phyloP scores from a whole-genome alignment of 2,329 filamentous ascomycete species.

The Hymenoscyphus fructigenus region DNA sequence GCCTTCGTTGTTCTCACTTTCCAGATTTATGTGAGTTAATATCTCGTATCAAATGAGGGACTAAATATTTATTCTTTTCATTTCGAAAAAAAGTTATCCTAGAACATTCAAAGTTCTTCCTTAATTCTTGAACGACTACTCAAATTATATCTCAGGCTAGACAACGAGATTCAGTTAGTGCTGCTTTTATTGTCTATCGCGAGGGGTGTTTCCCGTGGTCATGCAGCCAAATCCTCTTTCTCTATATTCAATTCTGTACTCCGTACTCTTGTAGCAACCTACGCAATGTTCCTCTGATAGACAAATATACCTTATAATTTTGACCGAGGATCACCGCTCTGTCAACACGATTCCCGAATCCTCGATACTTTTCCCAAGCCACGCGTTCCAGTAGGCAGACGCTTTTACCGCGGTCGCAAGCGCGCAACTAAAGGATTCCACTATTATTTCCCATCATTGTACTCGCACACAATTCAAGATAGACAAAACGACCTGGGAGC shows the following conservation, averaged over 20 bases:
- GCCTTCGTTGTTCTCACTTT: no score
- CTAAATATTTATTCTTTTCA: no score
- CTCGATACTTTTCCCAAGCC: slow-evolving; percentile 1
- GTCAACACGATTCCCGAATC: not conserved
- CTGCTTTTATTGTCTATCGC: not conserved
- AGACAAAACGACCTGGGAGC: not conserved
- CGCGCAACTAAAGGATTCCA: slow-evolving; percentile 10
- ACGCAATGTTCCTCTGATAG: slow-evolving; percentile 1
- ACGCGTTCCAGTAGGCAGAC: not conserved
- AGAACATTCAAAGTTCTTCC: no score
- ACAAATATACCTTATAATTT: not conserved
- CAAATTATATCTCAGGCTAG: no score
- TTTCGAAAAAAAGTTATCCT: no score
- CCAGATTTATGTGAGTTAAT: no score
- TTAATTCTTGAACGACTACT: no score
- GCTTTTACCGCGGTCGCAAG: slow-evolving; percentile 13
- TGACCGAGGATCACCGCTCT: not conserved
- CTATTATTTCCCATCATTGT: slow-evolving; percentile 5
- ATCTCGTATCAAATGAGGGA: no score
- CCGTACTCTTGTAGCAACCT: not conserved
- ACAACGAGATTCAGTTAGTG: no score
- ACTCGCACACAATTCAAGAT: slow-evolving; percentile 3
- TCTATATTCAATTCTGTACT: not conserved
- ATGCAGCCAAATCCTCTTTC: slow-evolving; percentile 2
- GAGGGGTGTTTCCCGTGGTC: slow-evolving; percentile 7